A percentile compares a stretch with the other conserved stretches of the same genome.
These are phyloP conservation scores for Naganishia kalamii DNA, from an alignment of 768 basidiomycete species.

Conservation along the genomic window DNA sequence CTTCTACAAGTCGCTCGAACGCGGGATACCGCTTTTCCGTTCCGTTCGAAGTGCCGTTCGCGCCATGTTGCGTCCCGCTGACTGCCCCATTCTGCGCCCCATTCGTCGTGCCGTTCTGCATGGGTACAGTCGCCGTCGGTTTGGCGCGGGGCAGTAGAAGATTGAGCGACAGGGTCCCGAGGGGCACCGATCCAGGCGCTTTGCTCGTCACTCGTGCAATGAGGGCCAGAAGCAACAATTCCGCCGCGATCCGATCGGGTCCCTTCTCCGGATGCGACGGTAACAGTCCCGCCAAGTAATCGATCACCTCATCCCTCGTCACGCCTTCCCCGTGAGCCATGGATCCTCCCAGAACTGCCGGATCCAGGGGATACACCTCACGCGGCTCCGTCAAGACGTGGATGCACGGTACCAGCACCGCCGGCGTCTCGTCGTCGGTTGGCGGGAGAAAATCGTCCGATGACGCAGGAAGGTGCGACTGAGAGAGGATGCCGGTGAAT, in stretches of 20 bases:
- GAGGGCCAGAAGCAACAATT: conserved; percentile 33
- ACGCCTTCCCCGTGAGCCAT: background rate
- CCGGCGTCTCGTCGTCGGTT: conserved; percentile 8
- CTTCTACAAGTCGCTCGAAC: conserved; percentile 10
- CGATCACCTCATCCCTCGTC: conserved; percentile 29
- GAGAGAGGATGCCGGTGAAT: conserved; percentile 40
- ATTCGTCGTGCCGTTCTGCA: too few relatives aligned
- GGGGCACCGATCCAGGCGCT: conserved; percentile 29
- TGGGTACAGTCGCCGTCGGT: background rate
- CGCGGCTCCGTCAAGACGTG: conserved; percentile 32
- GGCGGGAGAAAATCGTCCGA: conserved; percentile 17
- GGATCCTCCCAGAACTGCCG: background rate
- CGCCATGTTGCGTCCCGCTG: too few relatives aligned
- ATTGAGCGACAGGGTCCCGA: conserved; percentile 41
- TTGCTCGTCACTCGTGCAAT: conserved; percentile 34
- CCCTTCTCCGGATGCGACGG: background rate
- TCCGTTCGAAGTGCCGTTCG: too few relatives aligned
- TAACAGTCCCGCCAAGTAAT: conserved; percentile 32
- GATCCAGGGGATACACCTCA: conserved; percentile 1
- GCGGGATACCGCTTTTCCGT: background rate
- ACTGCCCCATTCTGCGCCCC: too few relatives aligned
- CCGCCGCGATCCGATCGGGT: conserved; percentile 33
- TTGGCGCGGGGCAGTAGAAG: conserved; percentile 23
- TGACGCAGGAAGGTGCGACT: conserved; percentile 30
- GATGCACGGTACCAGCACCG: conserved; percentile 32